Conservation (phyloP, 768 basidiomycete species). For the Lactarius akahatsu region DNA sequence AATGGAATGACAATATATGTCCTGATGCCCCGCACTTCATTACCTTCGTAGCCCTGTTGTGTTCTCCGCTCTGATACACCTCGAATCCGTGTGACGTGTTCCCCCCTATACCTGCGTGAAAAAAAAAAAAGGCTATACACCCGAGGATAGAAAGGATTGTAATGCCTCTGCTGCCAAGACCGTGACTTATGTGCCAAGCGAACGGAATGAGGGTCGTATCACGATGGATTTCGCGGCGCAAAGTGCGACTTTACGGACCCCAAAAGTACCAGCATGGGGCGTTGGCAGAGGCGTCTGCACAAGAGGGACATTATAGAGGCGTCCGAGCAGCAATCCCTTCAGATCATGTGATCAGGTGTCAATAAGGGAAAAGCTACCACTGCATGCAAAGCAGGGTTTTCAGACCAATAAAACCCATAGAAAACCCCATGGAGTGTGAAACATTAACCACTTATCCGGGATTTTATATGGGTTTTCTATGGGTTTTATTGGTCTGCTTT, state of each 20-base stretch:
- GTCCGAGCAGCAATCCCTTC: too few species aligned
- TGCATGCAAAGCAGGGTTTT: too few species aligned
- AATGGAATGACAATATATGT: background rate
- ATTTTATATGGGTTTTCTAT: too few species aligned
- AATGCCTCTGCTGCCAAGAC: background rate
- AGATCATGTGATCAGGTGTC: too few species aligned
- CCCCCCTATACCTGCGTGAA: background rate
- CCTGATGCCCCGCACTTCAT: background rate
- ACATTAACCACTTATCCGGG: too few species aligned
- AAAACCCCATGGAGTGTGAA: too few species aligned
- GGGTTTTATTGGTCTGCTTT: too few species aligned
- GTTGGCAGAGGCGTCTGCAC: background rate
- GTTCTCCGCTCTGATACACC: background rate
- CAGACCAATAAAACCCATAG: too few species aligned
- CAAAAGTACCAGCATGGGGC: background rate
- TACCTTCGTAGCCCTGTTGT: background rate
- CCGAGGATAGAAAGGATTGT: background rate
- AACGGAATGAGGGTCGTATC: background rate
- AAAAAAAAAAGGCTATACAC: background rate
- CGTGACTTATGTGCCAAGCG: background rate
- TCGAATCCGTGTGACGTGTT: background rate
- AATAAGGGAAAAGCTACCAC: too few species aligned
- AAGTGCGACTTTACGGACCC: background rate
- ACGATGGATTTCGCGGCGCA: background rate
- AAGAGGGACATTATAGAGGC: background rate